Evolutionary conservation across 164 flowering plant species (phyloP), one percentile per base, ranked within the genome.

Genomic region (Litsea cubeba): DNA sequence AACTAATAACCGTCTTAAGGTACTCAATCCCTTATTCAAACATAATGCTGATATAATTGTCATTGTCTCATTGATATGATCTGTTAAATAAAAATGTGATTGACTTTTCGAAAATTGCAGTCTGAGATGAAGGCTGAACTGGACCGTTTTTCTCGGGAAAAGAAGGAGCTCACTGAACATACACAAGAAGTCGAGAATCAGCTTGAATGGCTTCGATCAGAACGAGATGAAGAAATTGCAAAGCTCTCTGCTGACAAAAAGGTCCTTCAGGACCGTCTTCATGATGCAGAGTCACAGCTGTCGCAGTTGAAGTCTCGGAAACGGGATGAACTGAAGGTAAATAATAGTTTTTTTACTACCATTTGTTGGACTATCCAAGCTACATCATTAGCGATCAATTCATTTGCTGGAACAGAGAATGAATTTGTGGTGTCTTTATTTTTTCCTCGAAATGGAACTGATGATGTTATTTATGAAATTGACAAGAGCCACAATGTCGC

Each of bases 251-350:
- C 90, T 18, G 99, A 96, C 76, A 96, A 90, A 75, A 96, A 88
- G 81, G 78, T 78, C 76, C 87, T 94, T 73, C 98, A 89, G 77
- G 98, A 96, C 72, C 97, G 93, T 78, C 88, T 96, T 68, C 91
- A 91, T 84, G 99, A 94, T 84, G 90, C 94, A 57, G 99, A 96
- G 77, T 68, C 91, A 58, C 98, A 94, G 74, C 87, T 96, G 72
- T 81, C 90, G 71, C 98, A 94, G 73, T 81, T 94, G 78, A 94
- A 91, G 79, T 87, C 98, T 24, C 88, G 99, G 50, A 94, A 96
- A 79, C 94, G 97, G 51, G 99, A 96, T 84, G 99, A 96, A 77
- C 75, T 96, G 72, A 96, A 96, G 97, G 99, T 96, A 82, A 67
- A 54, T 24, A 1, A 46, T 50, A 46, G 1, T 6, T 73, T 49